Base-by-base conservation (phyloP, 1,284 basidiomycete species). In the Puccinia triticina region DNA sequence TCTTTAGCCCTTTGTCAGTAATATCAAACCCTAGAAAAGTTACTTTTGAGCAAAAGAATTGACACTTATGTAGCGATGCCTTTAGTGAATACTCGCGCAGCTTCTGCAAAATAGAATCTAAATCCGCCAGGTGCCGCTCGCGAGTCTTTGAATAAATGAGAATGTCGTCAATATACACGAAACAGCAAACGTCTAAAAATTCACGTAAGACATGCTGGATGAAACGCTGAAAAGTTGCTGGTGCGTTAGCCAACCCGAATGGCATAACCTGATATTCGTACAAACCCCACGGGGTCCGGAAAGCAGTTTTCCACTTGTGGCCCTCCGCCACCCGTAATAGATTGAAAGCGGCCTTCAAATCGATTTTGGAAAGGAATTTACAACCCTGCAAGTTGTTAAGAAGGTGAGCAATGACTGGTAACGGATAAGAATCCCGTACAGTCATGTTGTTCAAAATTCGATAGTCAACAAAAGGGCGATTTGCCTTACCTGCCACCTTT, bases 121-220 rank as follows among this genome's bases (percentile, higher is more conserved):
- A 23, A 61, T 79, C 61, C 5, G n/a, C 71, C 10, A 46, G 2
- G 64, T 81, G 55, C 4, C 64, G 29, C 1, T 72, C 26, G 4
- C 29, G 1, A 14, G 50, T 57, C 32, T 74, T 81, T 8, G 67
- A 81, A 73, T 61, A 61, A 14, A 81, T 64, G 8, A 81, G 21
- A 64, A 81, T 73, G 64, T 79, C 37, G 37, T 73, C 78, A 69
- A 80, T 40, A 40, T 57, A 80, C n/a, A 80, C 67, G 59, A 40
- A 72, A 48, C 67, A 79, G 26, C 40, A 78, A 59, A 81, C 29
- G 46, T 81, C 78, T n/a, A 81, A 32, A n/a, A 26, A 34, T n/a
- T 81, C 78, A 26, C 55, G 14, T 21, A 81, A 50, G 21, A 61
- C 37, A 32, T 50, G 43, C 34, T 81, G 78, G 26, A 73, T 73